Base-by-base conservation (phyloP, 768 basidiomycete genomes). In the Xerocomellus chrysenteron region DNA sequence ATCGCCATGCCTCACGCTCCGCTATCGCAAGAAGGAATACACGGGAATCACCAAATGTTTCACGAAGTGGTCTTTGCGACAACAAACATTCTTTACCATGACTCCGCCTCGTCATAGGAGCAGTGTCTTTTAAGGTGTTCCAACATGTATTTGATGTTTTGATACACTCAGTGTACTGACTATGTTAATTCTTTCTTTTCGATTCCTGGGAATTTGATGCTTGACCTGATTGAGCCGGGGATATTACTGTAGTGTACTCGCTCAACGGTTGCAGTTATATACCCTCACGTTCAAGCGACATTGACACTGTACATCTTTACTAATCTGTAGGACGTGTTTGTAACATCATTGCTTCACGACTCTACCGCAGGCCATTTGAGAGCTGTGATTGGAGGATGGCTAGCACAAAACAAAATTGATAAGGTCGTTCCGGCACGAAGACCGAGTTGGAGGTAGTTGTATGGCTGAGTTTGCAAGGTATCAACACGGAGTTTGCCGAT, bases 51-150 rank as follows among this genome's bases (percentile, higher is more conserved):
- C 10, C 24, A 28, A 26, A 37, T 16, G 21, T 40, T 60, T 49
- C 62, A 62, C 9, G 70, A 72, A 48, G 40, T 67, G 24, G 68
- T 52, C 50, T 60, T 72, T 47, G 70, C 65, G n/a, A 73, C 72
- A 32, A 62, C 63, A 8, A 43, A 57, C 11, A 32, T 62, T 40
- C 36, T 19, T 39, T 72, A 59, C 28, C 52, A 57, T 33, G 56
- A 62, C 26, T 45, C 51, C 14, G 40, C 40, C 33, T 40, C 57
- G 33, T 52, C 49, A 24, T 65, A 66, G 62, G 43, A 37, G 12
- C 54, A 47, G 24, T 32, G 35, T 16, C 17, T 50, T 54, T 33
- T 43, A 41, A 5, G 44, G 36, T 56, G 24, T 50, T 50, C 42
- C 47, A 54, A 28, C 55, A 47, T 52, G 62, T 63, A 54, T 57